A percentile compares a stretch with the other conserved stretches of the same genome.
Evolutionary conservation across 495 filamentous ascomycete species (phyloP).

Genomic region (Aspergillus coremiiformis): DNA sequence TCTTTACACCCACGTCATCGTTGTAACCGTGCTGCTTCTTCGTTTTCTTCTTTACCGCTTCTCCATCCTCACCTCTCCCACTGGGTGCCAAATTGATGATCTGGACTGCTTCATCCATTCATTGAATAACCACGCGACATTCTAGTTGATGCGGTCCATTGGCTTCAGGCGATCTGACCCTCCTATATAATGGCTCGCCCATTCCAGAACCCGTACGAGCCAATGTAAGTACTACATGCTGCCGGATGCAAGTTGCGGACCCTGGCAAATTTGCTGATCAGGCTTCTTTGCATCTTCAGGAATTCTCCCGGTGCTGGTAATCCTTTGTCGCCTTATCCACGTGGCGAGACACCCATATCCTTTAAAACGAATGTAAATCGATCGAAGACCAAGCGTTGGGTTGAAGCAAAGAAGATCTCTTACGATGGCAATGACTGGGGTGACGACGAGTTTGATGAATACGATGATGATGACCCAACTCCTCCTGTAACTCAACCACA

Average conservation of each 20-base stretch:
- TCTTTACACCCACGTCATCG: conserved; percentile 12
- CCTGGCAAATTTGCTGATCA: not conserved
- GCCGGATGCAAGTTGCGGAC: not conserved
- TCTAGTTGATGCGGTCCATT: conserved; percentile 1
- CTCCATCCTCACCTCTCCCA: not conserved
- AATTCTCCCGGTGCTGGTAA: conserved; percentile 20
- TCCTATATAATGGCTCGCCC: conserved; percentile 13
- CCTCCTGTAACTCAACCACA: conserved; percentile 39
- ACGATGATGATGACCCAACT: conserved; percentile 41
- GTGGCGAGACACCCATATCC: conserved; percentile 40
- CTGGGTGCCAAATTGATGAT: not conserved
- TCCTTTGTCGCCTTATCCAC: conserved; percentile 25
- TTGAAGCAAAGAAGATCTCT: conserved; percentile 75
- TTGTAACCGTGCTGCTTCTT: conserved; percentile 1
- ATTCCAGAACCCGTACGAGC: conserved; percentile 19
- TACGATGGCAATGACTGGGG: conserved; percentile 97
- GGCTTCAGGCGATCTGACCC: not conserved
- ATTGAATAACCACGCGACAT: not conserved
- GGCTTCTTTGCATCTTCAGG: conserved; percentile 9
- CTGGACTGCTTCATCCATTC: conserved; percentile 1
- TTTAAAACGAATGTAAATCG: conserved; percentile 81
- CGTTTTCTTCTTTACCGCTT: not conserved
- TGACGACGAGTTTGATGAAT: conserved; percentile 72
- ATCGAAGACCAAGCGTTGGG: conserved; percentile 90
- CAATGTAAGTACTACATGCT: conserved; percentile 5